Evolutionary conservation across 129 eudicot species (phyloP).

Genomic region (Saussurea involucrata): DNA sequence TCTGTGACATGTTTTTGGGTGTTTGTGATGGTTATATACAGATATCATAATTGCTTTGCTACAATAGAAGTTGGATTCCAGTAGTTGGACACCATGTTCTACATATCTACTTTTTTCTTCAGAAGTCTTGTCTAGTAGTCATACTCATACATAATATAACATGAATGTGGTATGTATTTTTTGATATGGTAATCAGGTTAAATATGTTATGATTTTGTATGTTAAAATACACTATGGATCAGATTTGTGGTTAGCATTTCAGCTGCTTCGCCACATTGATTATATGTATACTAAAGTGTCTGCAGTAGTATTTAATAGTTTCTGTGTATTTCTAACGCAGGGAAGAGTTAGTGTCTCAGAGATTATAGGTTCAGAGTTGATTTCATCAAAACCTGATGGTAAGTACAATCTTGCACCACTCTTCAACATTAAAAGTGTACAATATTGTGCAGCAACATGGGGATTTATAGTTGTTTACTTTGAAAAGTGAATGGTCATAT

Average conservation of each 20-base stretch:
- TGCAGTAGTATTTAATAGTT: not conserved
- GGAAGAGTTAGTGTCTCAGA: slow-evolving; percentile 67
- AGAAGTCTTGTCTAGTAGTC: not conserved
- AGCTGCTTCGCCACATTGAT: not conserved
- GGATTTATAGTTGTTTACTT: not conserved
- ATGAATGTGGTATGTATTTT: not conserved
- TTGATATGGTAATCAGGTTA: not conserved
- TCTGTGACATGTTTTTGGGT: not conserved
- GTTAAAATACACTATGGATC: not conserved
- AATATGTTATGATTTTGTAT: not conserved
- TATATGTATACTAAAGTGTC: not conserved
- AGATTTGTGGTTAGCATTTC: not conserved
- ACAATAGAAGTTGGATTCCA: not conserved
- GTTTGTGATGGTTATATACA: not conserved
- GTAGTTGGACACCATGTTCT: not conserved
- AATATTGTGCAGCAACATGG: slow-evolving; percentile 5
- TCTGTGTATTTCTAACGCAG: slow-evolving; percentile 28
- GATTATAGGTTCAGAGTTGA: slow-evolving; percentile 52
- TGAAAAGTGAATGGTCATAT: not conserved
- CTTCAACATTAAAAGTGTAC: not conserved
- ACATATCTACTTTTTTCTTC: not conserved
- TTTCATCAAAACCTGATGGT: slow-evolving; percentile 68
- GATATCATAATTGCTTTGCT: not conserved
- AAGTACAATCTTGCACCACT: slow-evolving; percentile 5
- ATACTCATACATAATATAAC: not conserved